Evolutionary conservation across 2,329 filamentous ascomycete species (phyloP).

Genomic region (Fusarium albosuccineum): DNA sequence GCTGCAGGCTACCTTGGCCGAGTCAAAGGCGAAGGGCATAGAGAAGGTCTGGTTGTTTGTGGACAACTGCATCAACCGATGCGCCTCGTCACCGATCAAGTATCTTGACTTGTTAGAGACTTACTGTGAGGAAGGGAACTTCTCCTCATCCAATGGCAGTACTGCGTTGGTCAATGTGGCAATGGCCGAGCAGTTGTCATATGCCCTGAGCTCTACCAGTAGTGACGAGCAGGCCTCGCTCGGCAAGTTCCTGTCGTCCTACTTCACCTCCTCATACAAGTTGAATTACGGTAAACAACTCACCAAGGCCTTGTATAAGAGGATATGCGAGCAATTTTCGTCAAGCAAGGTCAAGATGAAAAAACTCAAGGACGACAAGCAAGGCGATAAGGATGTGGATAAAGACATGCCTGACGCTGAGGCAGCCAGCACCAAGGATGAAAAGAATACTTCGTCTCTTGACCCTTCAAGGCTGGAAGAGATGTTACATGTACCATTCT

Average conservation of each 20-base stretch:
- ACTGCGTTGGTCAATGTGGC: constrained; percentile 75
- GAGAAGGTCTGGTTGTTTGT: constrained; percentile 75
- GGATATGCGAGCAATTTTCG: constrained; percentile 50
- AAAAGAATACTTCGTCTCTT: constrained; percentile 38
- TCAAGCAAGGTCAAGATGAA: constrained; percentile 43
- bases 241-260: constrained; percentile 68
- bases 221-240: constrained; percentile 60
- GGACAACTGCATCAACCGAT: constrained; percentile 85
- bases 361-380: constrained; percentile 36
- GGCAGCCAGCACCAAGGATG: constrained; percentile 1
- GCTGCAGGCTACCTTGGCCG: constrained; percentile 42
- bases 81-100: constrained; percentile 81
- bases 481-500: constrained; percentile 64
- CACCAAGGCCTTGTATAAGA: constrained; percentile 48
- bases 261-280: constrained; percentile 67
- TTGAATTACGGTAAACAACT: constrained; percentile 58
- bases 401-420: constrained; percentile 38
- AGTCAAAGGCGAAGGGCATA: constrained; percentile 45
- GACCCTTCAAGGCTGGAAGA: constrained; percentile 62
- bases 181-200: constrained; percentile 83
- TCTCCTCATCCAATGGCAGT: constrained; percentile 39
- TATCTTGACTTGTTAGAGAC: constrained; percentile 80
- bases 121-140: constrained; percentile 46
- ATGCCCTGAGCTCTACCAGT: constrained; percentile 67
- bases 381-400: constrained; percentile 23